These are phyloP conservation scores for Drosera spatulata DNA, from an alignment of 179 eudicot species.

Conservation along the genomic window DNA sequence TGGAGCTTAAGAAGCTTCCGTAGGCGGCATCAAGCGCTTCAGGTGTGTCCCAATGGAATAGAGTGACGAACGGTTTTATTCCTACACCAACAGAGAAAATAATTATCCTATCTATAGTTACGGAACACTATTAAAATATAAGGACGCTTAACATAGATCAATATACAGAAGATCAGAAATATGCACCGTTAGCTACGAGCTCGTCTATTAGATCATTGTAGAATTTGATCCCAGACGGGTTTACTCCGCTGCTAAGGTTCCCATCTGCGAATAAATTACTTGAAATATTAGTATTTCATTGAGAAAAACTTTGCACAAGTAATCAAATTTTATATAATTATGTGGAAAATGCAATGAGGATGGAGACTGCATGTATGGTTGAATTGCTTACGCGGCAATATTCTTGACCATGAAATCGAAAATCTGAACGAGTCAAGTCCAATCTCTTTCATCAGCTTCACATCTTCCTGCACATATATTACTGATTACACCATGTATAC, in stretches of 20 bases:
- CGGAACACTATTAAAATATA: too few species aligned
- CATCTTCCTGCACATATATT: not conserved
- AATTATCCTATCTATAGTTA: too few species aligned
- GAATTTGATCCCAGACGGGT: conserved; percentile 15
- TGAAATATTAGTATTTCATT: too few species aligned
- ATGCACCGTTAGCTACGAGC: conserved; percentile 10
- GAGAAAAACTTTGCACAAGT: not conserved
- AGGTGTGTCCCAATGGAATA: conserved; percentile 16
- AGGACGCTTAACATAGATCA: too few species aligned
- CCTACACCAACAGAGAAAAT: not conserved
- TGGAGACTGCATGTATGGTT: not conserved
- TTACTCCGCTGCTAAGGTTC: conserved; percentile 18
- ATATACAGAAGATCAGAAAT: not conserved
- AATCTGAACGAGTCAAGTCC: not conserved
- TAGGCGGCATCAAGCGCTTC: conserved; percentile 11
- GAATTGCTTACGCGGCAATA: not conserved
- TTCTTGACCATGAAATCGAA: not conserved
- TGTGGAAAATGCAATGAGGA: not conserved
- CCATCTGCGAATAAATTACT: conserved; percentile 14
- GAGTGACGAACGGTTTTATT: conserved; percentile 12
- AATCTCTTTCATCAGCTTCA: not conserved
- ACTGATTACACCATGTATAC: too few species aligned
- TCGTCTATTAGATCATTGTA: conserved; percentile 22
- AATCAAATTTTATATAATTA: too few species aligned
- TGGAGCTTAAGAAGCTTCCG: conserved; percentile 11